Conservation (phyloP, 2,329 filamentous ascomycete species). For the Cercospora berteroae region DNA sequence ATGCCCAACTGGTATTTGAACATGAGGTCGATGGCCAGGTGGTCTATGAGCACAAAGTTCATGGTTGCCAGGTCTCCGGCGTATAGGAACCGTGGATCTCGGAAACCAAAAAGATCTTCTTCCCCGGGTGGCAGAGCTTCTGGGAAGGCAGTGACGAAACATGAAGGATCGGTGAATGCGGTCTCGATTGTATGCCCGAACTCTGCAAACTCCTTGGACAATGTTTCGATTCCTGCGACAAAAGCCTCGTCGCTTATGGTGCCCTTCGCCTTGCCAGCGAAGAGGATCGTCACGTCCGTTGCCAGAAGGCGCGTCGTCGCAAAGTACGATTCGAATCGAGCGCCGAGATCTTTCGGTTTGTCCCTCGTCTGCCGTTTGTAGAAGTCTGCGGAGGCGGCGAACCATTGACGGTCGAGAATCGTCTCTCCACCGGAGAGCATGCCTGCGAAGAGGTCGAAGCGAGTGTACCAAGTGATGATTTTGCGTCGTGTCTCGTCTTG, state of each 20-base stretch:
- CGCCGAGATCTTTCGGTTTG: slow-evolving; percentile 62
- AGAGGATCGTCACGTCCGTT: slow-evolving; percentile 75
- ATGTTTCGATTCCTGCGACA: slow-evolving; percentile 54
- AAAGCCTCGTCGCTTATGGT: slow-evolving; percentile 68
- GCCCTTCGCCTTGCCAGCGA: slow-evolving; percentile 64
- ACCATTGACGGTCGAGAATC: slow-evolving; percentile 75
- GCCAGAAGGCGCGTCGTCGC: slow-evolving; percentile 69
- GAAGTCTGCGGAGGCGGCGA: slow-evolving; percentile 62
- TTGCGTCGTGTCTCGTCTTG: slow-evolving; percentile 68
- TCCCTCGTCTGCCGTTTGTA: slow-evolving; percentile 58
- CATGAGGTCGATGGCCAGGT: slow-evolving; percentile 76
- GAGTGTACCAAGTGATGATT: slow-evolving; percentile 82
- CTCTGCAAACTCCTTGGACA: slow-evolving; percentile 51
- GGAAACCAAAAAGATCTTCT: slow-evolving; percentile 72
- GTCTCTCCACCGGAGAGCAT: slow-evolving; percentile 78
- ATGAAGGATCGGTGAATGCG: slow-evolving; percentile 59
- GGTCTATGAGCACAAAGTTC: slow-evolving; percentile 73
- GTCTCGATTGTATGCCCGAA: slow-evolving; percentile 55
- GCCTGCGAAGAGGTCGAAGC: slow-evolving; percentile 82
- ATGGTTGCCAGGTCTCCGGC: slow-evolving; percentile 68
- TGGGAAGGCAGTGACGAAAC: slow-evolving; percentile 64
- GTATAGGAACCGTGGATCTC: slow-evolving; percentile 67
- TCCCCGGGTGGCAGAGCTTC: slow-evolving; percentile 47
- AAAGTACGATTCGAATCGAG: slow-evolving; percentile 62
- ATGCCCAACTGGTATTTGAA: slow-evolving; percentile 70